Evolutionary conservation across 768 basidiomycete genomes (phyloP).

Genomic region (Dioszegia crocea): DNA sequence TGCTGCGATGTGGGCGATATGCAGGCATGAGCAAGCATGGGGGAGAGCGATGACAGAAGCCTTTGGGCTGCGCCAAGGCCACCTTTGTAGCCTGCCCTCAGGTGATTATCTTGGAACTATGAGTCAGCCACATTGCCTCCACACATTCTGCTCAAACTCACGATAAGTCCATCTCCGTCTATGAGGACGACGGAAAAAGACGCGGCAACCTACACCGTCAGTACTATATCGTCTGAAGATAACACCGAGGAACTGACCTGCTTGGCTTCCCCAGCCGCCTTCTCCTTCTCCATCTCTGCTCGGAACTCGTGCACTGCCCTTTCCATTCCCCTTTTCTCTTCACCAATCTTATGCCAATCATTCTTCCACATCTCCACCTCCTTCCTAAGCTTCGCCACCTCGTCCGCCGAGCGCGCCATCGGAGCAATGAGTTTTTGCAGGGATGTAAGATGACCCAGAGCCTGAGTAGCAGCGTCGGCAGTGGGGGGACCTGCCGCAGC

Average conservation of each 20-base stretch:
- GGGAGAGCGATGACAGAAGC: conserved; percentile 29
- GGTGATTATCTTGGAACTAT: conserved; percentile 33
- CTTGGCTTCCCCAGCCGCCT: background rate
- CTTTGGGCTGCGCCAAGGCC: conserved; percentile 37
- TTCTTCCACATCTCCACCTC: conserved; percentile 33
- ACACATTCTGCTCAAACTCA: conserved; percentile 9
- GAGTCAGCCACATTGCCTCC: background rate
- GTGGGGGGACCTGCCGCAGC: background rate
- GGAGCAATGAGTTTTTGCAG: conserved; percentile 14
- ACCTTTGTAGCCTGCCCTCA: conserved; percentile 32
- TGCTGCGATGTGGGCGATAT: conserved; percentile 4
- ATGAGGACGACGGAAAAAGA: conserved; percentile 31
- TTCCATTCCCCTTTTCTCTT: conserved; percentile 17
- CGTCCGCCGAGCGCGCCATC: conserved; percentile 18
- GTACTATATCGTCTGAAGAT: background rate
- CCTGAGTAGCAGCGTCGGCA: conserved; percentile 11
- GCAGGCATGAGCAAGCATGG: conserved; percentile 6
- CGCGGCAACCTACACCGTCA: background rate
- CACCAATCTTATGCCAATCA: conserved; percentile 17
- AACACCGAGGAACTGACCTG: background rate
- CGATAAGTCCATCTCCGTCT: conserved; percentile 39
- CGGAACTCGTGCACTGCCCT: conserved; percentile 2
- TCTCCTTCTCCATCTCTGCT: conserved; percentile 3
- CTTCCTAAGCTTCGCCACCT: conserved; percentile 25
- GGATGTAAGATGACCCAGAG: conserved; percentile 16